phyloP scores from a whole-genome alignment of 139 green algal genomes.

The Picochlorum costavermella region DNA sequence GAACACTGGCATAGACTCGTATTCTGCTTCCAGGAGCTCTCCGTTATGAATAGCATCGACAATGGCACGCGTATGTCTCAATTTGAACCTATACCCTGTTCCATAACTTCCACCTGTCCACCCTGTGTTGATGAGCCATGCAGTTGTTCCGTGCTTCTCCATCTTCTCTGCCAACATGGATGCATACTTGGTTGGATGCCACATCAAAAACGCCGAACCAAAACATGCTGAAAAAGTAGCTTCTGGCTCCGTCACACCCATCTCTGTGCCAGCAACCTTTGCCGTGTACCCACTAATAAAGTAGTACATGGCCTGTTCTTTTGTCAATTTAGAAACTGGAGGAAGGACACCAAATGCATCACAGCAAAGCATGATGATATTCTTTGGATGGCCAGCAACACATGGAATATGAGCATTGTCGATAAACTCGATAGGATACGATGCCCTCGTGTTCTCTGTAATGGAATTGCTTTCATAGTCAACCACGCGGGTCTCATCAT shows the following conservation, averaged over 20 bases:
- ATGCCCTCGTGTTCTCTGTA: conserved; percentile 90
- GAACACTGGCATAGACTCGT: conserved; percentile 68
- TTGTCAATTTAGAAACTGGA: conserved; percentile 69
- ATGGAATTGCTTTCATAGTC: conserved; percentile 33
- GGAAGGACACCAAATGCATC: conserved; percentile 94
- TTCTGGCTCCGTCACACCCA: conserved; percentile 85
- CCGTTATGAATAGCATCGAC: conserved; percentile 92
- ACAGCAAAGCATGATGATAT: conserved; percentile 81
- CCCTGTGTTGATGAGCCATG: conserved; percentile 88
- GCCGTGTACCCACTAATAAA: conserved; percentile 95
- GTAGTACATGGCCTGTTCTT: conserved; percentile 95
- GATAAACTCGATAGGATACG: conserved; percentile 94
- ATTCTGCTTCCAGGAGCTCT: conserved; percentile 53
- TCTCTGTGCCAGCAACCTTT: conserved; percentile 93
- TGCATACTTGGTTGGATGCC: conserved; percentile 81
- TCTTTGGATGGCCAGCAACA: conserved; percentile 77
- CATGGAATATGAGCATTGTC: conserved; percentile 85
- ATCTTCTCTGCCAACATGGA: conserved; percentile 85
- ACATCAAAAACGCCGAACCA: conserved; percentile 68
- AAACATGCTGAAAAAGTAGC: conserved; percentile 88
- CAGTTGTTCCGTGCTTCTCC: conserved; percentile 64
- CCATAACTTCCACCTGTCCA: conserved; percentile 58
- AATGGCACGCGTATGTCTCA: conserved; percentile 88
- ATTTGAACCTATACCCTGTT: conserved; percentile 77
- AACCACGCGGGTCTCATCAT: conserved; percentile 19